phyloP scores from a whole-genome alignment of 306 rosid genomes.

The barrel medic (Medicago truncatula) region DNA sequence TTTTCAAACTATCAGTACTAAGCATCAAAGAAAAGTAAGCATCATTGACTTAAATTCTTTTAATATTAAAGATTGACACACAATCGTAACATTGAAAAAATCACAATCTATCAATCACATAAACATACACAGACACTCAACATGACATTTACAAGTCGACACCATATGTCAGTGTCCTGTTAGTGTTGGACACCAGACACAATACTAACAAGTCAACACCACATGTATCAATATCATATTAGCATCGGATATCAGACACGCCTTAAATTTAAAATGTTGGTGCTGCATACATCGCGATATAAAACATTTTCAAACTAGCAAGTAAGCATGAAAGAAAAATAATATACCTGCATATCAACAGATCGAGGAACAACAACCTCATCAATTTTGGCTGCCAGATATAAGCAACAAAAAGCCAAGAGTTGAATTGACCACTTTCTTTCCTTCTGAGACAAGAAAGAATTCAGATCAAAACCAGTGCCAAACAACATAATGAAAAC shows the following conservation, averaged over 20 bases:
- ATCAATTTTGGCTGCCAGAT: conserved; percentile 88
- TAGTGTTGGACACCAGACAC: background rate
- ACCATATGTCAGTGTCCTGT: background rate
- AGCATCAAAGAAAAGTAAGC: too few relatives aligned
- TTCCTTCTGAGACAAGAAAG: conserved; percentile 55
- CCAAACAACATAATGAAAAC: background rate
- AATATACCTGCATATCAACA: conserved; percentile 81
- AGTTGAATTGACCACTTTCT: conserved; percentile 84
- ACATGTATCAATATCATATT: too few relatives aligned
- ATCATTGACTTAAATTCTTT: too few relatives aligned
- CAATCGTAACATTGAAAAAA: too few relatives aligned
- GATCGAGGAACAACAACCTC: conserved; percentile 72
- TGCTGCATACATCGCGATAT: background rate
- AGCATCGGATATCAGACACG: background rate
- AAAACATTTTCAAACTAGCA: conserved; percentile 9
- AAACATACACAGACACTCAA: too few relatives aligned
- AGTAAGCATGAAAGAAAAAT: background rate
- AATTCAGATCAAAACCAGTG: conserved; percentile 38
- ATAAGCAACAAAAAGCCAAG: conserved; percentile 85
- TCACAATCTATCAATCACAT: too few relatives aligned
- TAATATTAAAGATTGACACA: too few relatives aligned
- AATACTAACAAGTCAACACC: background rate
- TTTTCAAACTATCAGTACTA: too few relatives aligned
- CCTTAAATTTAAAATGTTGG: background rate
- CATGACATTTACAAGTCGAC: too few relatives aligned